Percentiles rank a stretch among this genome's conserved stretches.
Evolutionary conservation across 257 asterid genomes (phyloP).

Genomic region (Mentha longifolia): DNA sequence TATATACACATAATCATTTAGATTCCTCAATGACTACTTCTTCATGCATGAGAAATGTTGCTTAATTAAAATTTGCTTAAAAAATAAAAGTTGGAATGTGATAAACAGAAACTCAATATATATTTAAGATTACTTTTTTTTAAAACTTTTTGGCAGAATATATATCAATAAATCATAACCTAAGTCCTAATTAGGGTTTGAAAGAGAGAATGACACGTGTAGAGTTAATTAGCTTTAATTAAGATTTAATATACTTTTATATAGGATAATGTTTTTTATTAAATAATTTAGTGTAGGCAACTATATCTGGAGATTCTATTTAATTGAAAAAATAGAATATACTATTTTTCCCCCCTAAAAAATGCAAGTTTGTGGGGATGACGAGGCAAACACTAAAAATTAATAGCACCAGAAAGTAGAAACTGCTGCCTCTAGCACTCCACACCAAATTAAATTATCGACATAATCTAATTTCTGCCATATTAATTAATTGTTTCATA

Average conservation of each 20-base stretch:
- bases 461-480: conserved; percentile 15
- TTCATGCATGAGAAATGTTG: not conserved
- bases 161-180: too few species aligned
- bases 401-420: not conserved
- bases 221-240: too few species aligned
- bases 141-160: too few species aligned
- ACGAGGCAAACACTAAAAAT: not conserved
- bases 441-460: conserved; percentile 8
- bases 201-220: too few species aligned
- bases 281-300: too few species aligned
- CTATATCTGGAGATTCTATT: not conserved
- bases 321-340: not conserved
- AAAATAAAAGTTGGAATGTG: too few species aligned
- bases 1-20: not conserved
- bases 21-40: conserved; percentile 14
- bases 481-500: not conserved
- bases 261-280: too few species aligned
- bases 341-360: not conserved
- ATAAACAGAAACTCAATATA: too few species aligned
- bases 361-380: conserved; percentile 19
- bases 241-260: too few species aligned
- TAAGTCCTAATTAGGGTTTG: too few species aligned
- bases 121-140: too few species aligned
- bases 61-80: not conserved
- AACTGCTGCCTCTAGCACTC: not conserved